Evolutionary conservation across 768 basidiomycete genomes (phyloP).

Genomic region (Tricholoma sp.): DNA sequence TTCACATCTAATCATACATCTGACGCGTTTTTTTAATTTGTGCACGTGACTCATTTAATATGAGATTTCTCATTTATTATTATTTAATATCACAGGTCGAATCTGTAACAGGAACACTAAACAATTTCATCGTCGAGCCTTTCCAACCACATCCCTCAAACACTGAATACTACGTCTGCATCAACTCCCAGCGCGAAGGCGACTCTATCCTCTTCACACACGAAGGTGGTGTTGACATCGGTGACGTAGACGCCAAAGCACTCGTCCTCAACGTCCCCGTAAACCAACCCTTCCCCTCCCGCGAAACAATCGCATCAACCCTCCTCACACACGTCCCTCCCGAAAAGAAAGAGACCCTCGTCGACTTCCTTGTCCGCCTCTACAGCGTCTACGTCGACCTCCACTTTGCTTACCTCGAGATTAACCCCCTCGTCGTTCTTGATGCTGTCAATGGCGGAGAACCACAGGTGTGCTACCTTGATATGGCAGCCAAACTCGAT

Average conservation of each 20-base stretch:
- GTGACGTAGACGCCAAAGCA: conserved; percentile 97
- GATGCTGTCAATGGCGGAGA: conserved; percentile 65
- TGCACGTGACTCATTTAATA: conserved; percentile 28
- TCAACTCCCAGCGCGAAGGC: conserved; percentile 91
- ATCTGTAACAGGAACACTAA: conserved; percentile 88
- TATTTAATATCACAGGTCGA: conserved; percentile 58
- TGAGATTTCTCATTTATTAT: conserved; percentile 14
- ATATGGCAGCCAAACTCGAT: conserved; percentile 99
- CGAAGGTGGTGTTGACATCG: conserved; percentile 97
- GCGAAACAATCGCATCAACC: conserved; percentile 64
- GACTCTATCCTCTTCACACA: conserved; percentile 98
- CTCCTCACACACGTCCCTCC: conserved; percentile 83
- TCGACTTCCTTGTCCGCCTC: conserved; percentile 91
- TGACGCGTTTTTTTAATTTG: conserved; percentile 16
- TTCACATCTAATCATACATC: conserved; percentile 15
- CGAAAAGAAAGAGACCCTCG: conserved; percentile 83
- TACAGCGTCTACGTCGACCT: conserved; percentile 98
- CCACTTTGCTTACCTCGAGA: conserved; percentile 99
- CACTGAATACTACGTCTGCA: conserved; percentile 97
- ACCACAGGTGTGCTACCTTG: conserved; percentile 88
- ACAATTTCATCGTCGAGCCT: conserved; percentile 98
- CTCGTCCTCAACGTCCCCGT: conserved; percentile 84
- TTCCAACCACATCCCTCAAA: conserved; percentile 93
- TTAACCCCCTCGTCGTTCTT: conserved; percentile 96
- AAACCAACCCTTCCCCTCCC: conserved; percentile 70